A percentile compares a stretch with the other conserved stretches of the same genome.
phyloP scores from a whole-genome alignment of 108 stramenopile species.

The Thalassiosira profunda region DNA sequence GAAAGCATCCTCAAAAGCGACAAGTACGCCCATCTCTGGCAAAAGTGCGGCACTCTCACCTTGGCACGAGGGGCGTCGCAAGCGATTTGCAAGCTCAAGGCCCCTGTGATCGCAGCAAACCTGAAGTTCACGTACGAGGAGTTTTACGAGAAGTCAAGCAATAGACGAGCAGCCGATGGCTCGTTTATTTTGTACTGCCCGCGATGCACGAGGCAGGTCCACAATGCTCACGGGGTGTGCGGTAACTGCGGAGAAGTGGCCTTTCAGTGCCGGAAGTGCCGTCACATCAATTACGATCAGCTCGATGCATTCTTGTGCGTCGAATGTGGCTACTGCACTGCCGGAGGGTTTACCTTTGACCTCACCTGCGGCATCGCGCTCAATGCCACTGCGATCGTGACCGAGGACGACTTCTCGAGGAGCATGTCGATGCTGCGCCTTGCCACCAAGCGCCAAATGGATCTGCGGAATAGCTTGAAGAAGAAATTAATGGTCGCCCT shows the following conservation, averaged over 20 bases:
- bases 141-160: slow-evolving; percentile 79
- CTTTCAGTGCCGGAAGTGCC: slow-evolving; percentile 95
- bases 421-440: slow-evolving; percentile 43
- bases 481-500: slow-evolving; percentile 35
- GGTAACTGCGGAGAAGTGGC: slow-evolving; percentile 96
- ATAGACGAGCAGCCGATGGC: slow-evolving; percentile 57
- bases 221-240: slow-evolving; percentile 96
- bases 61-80: slow-evolving; percentile 64
- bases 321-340: slow-evolving; percentile 96
- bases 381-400: slow-evolving; percentile 76
- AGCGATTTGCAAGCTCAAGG: slow-evolving; percentile 52
- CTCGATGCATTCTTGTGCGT: slow-evolving; percentile 97
- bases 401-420: slow-evolving; percentile 59
- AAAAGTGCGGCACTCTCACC: slow-evolving; percentile 67
- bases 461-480: slow-evolving; percentile 25
- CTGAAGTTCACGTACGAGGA: slow-evolving; percentile 75
- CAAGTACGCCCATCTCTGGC: slow-evolving; percentile 65
- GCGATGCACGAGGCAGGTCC: slow-evolving; percentile 92
- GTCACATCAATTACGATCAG: slow-evolving; percentile 95
- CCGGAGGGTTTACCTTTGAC: slow-evolving; percentile 77
- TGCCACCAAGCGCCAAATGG: slow-evolving; percentile 43
- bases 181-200: slow-evolving; percentile 83
- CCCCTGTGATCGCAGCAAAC: slow-evolving; percentile 77
- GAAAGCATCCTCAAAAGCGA: slow-evolving; percentile 56
- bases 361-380: slow-evolving; percentile 77